phyloP scores from a whole-genome alignment of 2,329 filamentous ascomycete species.

The Monilinia laxa region DNA sequence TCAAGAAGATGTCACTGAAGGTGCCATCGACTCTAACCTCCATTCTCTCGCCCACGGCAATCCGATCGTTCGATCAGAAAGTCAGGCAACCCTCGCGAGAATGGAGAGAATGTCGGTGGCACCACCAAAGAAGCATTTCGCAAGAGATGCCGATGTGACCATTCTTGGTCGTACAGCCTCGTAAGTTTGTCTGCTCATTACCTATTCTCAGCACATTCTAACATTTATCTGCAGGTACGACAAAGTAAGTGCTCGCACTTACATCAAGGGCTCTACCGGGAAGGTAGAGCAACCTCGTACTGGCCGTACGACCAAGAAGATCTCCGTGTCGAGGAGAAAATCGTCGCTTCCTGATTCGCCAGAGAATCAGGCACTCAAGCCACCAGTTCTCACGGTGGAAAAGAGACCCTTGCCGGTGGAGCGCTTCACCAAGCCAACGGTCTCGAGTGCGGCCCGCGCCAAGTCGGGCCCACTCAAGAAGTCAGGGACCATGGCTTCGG shows the following conservation, averaged over 20 bases:
- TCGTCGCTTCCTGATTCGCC: slow-evolving; percentile 5
- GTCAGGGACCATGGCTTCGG: slow-evolving; percentile 1
- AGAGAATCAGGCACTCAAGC: slow-evolving; percentile 3
- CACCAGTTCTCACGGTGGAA: not conserved
- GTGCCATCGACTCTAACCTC: not conserved
- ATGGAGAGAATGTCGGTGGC: not conserved
- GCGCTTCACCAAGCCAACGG: slow-evolving; percentile 6
- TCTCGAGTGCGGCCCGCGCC: not conserved
- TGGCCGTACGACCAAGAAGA: not conserved
- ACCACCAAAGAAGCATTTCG: slow-evolving; percentile 1
- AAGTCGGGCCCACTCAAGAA: not conserved
- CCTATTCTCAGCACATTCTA: not conserved
- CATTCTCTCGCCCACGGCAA: not conserved
- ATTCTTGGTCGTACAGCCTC: not conserved
- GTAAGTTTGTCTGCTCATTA: not conserved
- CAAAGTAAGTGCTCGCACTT: not conserved
- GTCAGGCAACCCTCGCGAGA: not conserved
- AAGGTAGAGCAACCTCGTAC: not conserved
- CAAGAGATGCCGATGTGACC: not conserved
- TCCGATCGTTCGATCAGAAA: slow-evolving; percentile 5
- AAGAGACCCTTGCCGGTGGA: not conserved
- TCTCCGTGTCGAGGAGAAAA: not conserved
- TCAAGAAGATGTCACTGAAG: not conserved
- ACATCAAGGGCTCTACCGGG: not conserved
- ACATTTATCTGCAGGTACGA: not conserved